Percentiles rank a stretch among this genome's conserved stretches.
Conservation (phyloP, 73 alveolate species). For the Effrenium voratum region DNA sequence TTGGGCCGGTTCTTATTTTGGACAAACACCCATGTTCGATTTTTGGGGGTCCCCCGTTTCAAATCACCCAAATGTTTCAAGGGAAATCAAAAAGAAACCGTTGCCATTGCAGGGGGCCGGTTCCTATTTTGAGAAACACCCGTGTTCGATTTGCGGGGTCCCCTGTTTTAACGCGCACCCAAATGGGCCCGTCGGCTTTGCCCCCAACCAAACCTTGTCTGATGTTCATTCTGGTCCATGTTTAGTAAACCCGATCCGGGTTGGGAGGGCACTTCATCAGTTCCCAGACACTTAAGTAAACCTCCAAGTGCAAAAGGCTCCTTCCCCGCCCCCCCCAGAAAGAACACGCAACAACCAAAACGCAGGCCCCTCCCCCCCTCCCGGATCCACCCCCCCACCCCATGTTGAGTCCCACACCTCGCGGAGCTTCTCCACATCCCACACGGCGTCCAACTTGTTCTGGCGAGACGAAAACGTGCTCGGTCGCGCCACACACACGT, state of each 20-base stretch:
- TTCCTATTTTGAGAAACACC: too few relatives aligned
- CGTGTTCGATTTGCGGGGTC: too few relatives aligned
- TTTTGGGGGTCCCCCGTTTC: background rate
- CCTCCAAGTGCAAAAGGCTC: background rate
- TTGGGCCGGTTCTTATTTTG: background rate
- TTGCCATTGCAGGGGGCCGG: too few relatives aligned
- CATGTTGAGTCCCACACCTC: background rate
- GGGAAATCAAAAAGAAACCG: background rate
- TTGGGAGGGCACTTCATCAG: background rate
- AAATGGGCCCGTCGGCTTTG: too few relatives aligned
- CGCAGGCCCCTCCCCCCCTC: background rate
- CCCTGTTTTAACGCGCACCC: too few relatives aligned
- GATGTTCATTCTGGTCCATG: too few relatives aligned
- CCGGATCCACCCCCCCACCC: background rate
- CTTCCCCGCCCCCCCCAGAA: background rate
- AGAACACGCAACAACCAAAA: background rate
- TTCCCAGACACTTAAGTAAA: background rate
- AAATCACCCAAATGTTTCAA: background rate
- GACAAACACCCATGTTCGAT: background rate
- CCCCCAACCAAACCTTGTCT: too few relatives aligned
- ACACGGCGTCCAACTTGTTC: conserved; percentile 68
- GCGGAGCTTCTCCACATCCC: conserved; percentile 40
- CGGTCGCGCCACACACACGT: too few relatives aligned
- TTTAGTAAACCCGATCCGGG: background rate
- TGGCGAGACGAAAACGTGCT: background rate